A percentile compares a stretch with the other conserved stretches of the same genome.
Evolutionary conservation across 805 yeast species (phyloP).

Genomic region (Candida incommunis): DNA sequence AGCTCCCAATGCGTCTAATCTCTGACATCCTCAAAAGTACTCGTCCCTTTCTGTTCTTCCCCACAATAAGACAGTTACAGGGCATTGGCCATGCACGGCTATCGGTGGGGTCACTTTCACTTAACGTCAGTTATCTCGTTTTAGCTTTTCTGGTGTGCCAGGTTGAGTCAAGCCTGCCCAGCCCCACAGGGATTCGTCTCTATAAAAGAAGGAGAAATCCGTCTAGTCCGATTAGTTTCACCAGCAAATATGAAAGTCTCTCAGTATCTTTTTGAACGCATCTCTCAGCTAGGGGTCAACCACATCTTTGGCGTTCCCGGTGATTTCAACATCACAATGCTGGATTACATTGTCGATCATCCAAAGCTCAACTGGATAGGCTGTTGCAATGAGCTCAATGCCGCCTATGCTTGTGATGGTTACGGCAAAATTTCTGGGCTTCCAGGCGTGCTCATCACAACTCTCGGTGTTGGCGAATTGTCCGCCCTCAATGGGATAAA

Average conservation of each 20-base stretch:
- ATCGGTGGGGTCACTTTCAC: too few species aligned
- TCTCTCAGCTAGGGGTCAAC: constrained; percentile 21
- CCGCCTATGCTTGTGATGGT: constrained; percentile 87
- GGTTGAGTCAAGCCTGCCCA: too few species aligned
- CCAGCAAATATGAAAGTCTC: constrained; percentile 14
- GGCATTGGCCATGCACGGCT: too few species aligned
- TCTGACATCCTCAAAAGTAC: too few species aligned
- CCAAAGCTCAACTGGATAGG: constrained; percentile 59
- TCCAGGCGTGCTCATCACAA: constrained; percentile 56
- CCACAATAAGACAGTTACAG: too few species aligned
- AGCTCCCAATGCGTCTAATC: too few species aligned
- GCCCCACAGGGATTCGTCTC: too few species aligned
- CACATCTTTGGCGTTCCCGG: constrained; percentile 31
- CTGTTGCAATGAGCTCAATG: constrained; percentile 76
- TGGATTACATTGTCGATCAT: constrained; percentile 25
- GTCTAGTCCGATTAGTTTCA: too few species aligned
- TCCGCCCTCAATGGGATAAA: constrained; percentile 72
- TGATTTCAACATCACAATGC: constrained; percentile 28
- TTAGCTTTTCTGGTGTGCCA: too few species aligned
- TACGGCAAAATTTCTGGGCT: constrained; percentile 52
- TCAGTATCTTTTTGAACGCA: constrained; percentile 20
- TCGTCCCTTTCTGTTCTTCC: too few species aligned
- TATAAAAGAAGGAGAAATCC: too few species aligned
- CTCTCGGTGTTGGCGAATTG: constrained; percentile 85
- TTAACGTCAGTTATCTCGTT: too few species aligned